Percentiles rank a stretch among this genome's conserved stretches.
Evolutionary conservation across 441 rosid genomes (phyloP).

Genomic region (Populus trichocarpa): DNA sequence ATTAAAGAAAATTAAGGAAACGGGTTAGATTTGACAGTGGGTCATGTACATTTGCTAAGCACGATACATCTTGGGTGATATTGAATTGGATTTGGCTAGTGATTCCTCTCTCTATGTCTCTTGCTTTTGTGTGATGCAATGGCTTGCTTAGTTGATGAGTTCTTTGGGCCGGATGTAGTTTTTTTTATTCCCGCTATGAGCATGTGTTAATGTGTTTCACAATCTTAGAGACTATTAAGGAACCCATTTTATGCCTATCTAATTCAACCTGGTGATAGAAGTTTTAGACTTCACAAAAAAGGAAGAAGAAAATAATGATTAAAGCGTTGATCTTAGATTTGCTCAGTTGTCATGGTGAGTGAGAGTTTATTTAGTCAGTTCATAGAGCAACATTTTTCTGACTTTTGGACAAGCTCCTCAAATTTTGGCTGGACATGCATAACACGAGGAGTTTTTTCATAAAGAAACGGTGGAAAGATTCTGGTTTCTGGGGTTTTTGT

Average conservation of each 20-base stretch:
- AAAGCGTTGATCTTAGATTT: not conserved
- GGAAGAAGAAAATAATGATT: not conserved
- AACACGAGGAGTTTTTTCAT: not conserved
- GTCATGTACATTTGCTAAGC: not conserved
- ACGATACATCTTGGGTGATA: not conserved
- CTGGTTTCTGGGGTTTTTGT: not conserved
- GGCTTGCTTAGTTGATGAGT: not conserved
- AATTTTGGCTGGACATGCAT: not conserved
- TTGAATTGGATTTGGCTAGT: not conserved
- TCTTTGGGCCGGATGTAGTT: not conserved
- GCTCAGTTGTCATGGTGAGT: not conserved
- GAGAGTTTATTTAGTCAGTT: not conserved
- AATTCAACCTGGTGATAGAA: not conserved
- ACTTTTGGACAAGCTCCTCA: too few relatives aligned
- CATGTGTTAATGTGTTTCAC: not conserved
- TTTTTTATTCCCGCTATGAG: not conserved
- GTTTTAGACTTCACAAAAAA: not conserved
- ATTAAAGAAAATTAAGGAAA: not conserved
- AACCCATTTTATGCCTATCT: not conserved
- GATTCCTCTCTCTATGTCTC: not conserved
- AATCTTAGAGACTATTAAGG: not conserved
- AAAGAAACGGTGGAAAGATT: not conserved
- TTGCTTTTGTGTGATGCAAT: not conserved
- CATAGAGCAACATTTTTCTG: not conserved
- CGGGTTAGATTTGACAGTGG: not conserved